phyloP scores from a whole-genome alignment of 2,329 filamentous ascomycete genomes.

The Colletotrichum limetticola region DNA sequence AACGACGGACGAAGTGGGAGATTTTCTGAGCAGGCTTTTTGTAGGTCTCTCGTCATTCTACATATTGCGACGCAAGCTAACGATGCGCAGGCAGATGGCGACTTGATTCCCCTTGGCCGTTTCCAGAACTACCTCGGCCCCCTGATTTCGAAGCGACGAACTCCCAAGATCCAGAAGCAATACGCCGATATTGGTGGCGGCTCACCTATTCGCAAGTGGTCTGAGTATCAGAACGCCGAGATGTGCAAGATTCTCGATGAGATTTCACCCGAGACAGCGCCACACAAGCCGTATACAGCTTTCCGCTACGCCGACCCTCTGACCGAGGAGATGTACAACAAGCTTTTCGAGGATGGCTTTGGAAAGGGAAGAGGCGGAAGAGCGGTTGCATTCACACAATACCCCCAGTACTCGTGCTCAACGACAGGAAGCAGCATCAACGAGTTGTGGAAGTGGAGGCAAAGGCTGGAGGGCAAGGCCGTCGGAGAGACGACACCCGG shows the following conservation, averaged over 20 bases:
- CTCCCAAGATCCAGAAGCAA: slow-evolving; percentile 96
- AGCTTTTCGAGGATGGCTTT: slow-evolving; percentile 88
- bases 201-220: slow-evolving; percentile 99
- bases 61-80: slow-evolving; percentile 31
- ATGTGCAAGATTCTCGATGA: slow-evolving; percentile 98
- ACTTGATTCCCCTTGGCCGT: slow-evolving; percentile 94
- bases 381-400: slow-evolving; percentile 97
- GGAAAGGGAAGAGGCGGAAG: slow-evolving; percentile 89
- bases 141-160: slow-evolving; percentile 85
- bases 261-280: slow-evolving; percentile 90
- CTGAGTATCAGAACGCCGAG: slow-evolving; percentile 89
- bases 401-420: slow-evolving; percentile 97
- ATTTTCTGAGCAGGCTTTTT: slow-evolving; percentile 92
- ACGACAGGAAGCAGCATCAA: slow-evolving; percentile 97
- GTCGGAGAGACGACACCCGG: slow-evolving; percentile 60
- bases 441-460: slow-evolving; percentile 97
- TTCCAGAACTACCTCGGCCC: slow-evolving; percentile 92
- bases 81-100: slow-evolving; percentile 78
- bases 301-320: slow-evolving; percentile 95
- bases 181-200: slow-evolving; percentile 95
- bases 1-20: slow-evolving; percentile 86
- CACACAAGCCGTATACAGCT: slow-evolving; percentile 96
- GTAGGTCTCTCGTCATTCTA: slow-evolving; percentile 60
- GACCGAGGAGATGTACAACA: slow-evolving; percentile 92
- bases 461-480: slow-evolving; percentile 83